Percentiles rank a stretch among this genome's conserved stretches.
phyloP scores from a whole-genome alignment of 371 early-diverging fungal species.

The Mortierella sp. region DNA sequence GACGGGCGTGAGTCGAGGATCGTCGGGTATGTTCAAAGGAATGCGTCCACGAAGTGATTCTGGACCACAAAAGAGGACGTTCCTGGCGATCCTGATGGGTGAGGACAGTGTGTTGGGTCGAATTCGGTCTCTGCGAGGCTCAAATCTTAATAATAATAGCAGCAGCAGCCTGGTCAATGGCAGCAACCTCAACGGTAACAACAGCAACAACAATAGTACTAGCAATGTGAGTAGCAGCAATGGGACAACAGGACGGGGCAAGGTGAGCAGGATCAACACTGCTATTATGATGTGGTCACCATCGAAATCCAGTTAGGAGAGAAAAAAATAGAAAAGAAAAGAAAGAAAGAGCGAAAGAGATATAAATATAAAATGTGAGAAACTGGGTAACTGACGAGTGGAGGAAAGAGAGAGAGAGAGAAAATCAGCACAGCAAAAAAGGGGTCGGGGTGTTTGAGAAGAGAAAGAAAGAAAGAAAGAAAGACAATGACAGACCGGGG shows the following conservation, averaged over 20 bases:
- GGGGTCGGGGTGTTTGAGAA: too few species aligned
- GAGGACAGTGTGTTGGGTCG: constrained; percentile 49
- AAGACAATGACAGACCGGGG: too few species aligned
- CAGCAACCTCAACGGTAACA: too few species aligned
- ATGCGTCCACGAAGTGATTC: constrained; percentile 26
- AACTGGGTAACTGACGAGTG: too few species aligned
- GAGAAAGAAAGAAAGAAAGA: too few species aligned
- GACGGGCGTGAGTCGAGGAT: not conserved
- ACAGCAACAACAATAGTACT: not conserved
- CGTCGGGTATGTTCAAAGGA: constrained; percentile 8
- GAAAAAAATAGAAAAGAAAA: not conserved
- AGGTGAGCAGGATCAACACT: not conserved
- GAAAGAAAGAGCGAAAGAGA: not conserved
- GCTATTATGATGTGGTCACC: not conserved
- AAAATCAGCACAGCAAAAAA: too few species aligned
- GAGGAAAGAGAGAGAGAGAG: too few species aligned
- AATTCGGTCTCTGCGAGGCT: constrained; percentile 38
- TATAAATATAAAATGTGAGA: too few species aligned
- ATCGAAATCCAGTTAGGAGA: not conserved
- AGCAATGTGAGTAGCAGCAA: constrained; percentile 2
- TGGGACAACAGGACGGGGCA: not conserved
- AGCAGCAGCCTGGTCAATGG: not conserved
- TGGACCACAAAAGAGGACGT: constrained; percentile 39
- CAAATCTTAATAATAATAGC: constrained; percentile 24
- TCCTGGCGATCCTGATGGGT: constrained; percentile 50